These are phyloP conservation scores for Malassezia nana DNA, from an alignment of 1,284 basidiomycete genomes.

Conservation along the genomic window DNA sequence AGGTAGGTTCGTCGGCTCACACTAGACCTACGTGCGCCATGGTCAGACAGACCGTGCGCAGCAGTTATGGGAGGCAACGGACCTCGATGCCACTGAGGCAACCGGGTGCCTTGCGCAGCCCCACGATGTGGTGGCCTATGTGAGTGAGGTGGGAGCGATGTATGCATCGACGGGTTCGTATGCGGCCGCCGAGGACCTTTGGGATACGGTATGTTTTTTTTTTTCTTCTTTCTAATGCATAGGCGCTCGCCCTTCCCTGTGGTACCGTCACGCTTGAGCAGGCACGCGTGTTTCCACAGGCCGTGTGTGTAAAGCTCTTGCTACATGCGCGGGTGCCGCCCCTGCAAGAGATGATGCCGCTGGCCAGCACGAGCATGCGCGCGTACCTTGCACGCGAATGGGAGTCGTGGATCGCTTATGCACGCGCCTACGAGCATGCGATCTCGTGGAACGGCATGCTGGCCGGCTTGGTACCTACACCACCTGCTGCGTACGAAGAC, in stretches of 20 bases:
- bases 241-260: slow-evolving; percentile 61
- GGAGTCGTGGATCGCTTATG: slow-evolving; percentile 17
- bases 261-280: slow-evolving; percentile 52
- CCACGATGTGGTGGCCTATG: slow-evolving; percentile 33
- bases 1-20: slow-evolving; percentile 1
- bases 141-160: slow-evolving; percentile 33
- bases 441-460: neutral
- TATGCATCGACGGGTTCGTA: slow-evolving; percentile 22
- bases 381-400: slow-evolving; percentile 1
- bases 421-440: slow-evolving; percentile 16
- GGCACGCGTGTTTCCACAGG: slow-evolving; percentile 50
- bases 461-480: neutral
- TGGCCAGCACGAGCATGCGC: neutral
- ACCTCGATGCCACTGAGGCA: neutral
- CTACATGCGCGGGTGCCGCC: slow-evolving; percentile 58
- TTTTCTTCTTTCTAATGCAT: neutral
- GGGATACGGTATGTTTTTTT: slow-evolving; percentile 34
- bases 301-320: slow-evolving; percentile 65
- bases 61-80: neutral
- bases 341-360: neutral
- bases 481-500: neutral
- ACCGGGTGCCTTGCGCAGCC: neutral
- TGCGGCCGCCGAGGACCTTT: slow-evolving; percentile 26
- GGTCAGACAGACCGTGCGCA: neutral
- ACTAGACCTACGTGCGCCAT: slow-evolving; percentile 3